phyloP scores from a whole-genome alignment of 2,329 filamentous ascomycete species.

The Arachnopeziza araneosa region DNA sequence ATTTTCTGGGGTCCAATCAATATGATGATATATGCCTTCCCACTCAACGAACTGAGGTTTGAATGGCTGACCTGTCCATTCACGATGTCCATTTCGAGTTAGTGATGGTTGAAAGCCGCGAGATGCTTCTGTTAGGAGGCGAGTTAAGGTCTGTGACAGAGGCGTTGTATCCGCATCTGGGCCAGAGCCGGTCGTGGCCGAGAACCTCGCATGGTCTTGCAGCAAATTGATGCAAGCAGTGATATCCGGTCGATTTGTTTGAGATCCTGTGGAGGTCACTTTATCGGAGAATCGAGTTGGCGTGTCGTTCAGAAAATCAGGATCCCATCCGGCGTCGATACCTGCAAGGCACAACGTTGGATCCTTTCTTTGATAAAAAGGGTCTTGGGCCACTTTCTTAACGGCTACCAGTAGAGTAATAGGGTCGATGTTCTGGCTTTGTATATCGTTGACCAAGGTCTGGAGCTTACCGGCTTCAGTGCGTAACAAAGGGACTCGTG shows the following conservation, averaged over 20 bases:
- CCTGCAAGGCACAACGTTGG: conserved; percentile 8
- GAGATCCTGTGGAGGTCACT: background rate
- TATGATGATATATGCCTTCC: conserved; percentile 7
- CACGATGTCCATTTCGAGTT: no score
- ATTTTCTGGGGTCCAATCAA: background rate
- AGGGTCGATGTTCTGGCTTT: background rate
- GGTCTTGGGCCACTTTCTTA: background rate
- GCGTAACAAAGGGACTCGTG: no score
- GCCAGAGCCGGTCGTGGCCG: background rate
- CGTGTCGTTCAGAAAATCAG: conserved; percentile 4
- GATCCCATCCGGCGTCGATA: conserved; percentile 6
- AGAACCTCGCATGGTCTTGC: background rate
- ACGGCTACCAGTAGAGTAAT: background rate
- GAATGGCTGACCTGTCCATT: conserved; percentile 7
- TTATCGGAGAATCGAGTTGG: background rate
- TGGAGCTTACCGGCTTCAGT: no score
- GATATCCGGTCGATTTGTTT: no score
- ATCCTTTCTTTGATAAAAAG: conserved; percentile 7
- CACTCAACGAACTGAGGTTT: conserved; percentile 10
- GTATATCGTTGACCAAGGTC: background rate
- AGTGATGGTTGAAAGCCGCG: background rate
- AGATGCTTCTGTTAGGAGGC: background rate
- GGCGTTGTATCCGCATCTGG: background rate
- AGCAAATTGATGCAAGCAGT: no score
- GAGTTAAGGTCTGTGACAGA: background rate